Base-by-base conservation (phyloP, 768 basidiomycete genomes). In the Paxillus rubicundulus region DNA sequence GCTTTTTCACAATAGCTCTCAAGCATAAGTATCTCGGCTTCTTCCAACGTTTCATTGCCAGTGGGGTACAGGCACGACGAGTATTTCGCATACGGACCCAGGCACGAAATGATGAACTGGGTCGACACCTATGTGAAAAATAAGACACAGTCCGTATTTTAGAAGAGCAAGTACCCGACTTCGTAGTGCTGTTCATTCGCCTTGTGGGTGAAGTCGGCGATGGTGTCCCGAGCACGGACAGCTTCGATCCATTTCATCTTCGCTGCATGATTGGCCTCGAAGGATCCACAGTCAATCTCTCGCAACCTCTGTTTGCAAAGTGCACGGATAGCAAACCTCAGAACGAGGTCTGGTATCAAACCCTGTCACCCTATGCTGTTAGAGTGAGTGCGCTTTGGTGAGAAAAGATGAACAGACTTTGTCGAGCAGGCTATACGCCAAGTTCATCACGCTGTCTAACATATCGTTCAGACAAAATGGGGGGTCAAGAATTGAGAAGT, bases 141-240 rank as follows among this genome's bases (percentile, higher is more conserved):
- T 49, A 20, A 37, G 41, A 37, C 14, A 47, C 42, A 47, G 37
- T 27, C 38, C 3, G 38, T n/a, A 6, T 28, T 12, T 37, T 30
- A 20, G 20, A 1, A 30, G 5, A 13, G 32, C 1, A 38, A 46
- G 44, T 24, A 50, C 21, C 32, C 18, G 14, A 84, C 85, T 72
- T 88, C 85, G 65, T 88, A 88, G 60, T 88, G 85, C 64, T 87
- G 86, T 61, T 87, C 82, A 56, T 89, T 88, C 17, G 85, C 86
- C 61, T 84, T 84, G 36, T 81, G 77, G 1, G 85, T 78, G 10
- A 79, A 74, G 53, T 81, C 82, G 3, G 85, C 85, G 53, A 87
- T 86, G 27, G 72, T 75, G 3, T 57, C 61, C 14, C 80, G 69
- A 0, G 72, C 69, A 18, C 77, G 76, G 21, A 86, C 78, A 16